These are phyloP conservation scores for Blastomyces emzantsi DNA, from an alignment of 2,329 filamentous ascomycete species.

Conservation along the genomic window DNA sequence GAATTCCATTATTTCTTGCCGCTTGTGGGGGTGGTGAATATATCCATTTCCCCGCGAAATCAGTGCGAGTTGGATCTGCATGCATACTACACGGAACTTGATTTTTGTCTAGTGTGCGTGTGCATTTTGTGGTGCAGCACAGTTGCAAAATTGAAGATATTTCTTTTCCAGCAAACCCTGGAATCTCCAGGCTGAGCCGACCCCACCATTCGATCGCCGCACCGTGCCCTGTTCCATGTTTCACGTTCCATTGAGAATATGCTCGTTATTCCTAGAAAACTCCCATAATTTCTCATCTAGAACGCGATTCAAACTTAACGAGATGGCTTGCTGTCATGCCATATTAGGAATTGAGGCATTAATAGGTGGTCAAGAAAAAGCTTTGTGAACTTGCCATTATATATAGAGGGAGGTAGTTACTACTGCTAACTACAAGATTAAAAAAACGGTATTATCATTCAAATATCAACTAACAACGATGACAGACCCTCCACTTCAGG, in stretches of 20 bases:
- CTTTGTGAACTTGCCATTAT: conserved; percentile 37
- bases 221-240: conserved; percentile 11
- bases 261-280: conserved; percentile 25
- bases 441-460: not conserved
- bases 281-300: conserved; percentile 25
- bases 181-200: conserved; percentile 22
- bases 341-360: conserved; percentile 5
- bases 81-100: conserved; percentile 1
- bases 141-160: not conserved
- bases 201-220: no score
- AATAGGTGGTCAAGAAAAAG: conserved; percentile 33
- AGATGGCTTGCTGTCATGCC: conserved; percentile 18
- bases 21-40: not conserved
- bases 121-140: not conserved
- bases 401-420: conserved; percentile 12
- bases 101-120: not conserved
- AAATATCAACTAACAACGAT: not conserved
- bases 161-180: not conserved
- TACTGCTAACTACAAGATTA: not conserved
- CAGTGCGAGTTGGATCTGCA: conserved; percentile 1
- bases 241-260: conserved; percentile 29
- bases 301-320: conserved; percentile 16
- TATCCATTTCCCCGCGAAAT: not conserved
- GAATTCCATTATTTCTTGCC: not conserved
- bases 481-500: not conserved